Conservation (phyloP, 2,329 filamentous ascomycete species). For the Decorospora gaudefroyi region DNA sequence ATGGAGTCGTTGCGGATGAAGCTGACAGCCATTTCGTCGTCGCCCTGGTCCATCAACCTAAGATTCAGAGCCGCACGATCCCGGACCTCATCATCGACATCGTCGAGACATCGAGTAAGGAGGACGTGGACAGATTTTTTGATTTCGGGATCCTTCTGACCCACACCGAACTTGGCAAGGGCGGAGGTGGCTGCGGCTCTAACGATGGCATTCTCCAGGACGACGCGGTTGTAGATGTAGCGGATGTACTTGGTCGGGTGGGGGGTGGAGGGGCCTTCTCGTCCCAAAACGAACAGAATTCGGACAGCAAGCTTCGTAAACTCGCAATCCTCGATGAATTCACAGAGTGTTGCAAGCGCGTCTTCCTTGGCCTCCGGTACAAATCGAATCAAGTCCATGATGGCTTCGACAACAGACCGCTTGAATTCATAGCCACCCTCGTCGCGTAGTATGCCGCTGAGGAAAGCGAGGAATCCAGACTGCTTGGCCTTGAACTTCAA, state of each 20-base stretch:
- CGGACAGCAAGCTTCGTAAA: slow-evolving; percentile 97
- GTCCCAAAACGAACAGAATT: slow-evolving; percentile 88
- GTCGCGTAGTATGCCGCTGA: slow-evolving; percentile 93
- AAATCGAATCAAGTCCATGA: slow-evolving; percentile 99
- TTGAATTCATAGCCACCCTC: slow-evolving; percentile 99
- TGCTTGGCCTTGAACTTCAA: slow-evolving; percentile 98
- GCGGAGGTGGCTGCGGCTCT: slow-evolving; percentile 94
- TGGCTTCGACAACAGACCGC: slow-evolving; percentile 95
- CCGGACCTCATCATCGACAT: slow-evolving; percentile 95
- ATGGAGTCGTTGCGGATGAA: slow-evolving; percentile 98
- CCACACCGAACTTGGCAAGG: slow-evolving; percentile 94
- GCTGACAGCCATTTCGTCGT: slow-evolving; percentile 77
- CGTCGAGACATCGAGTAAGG: slow-evolving; percentile 89
- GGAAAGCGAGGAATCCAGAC: slow-evolving; percentile 94
- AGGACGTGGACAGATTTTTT: slow-evolving; percentile 94
- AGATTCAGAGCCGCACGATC: slow-evolving; percentile 94
- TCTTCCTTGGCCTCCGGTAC: slow-evolving; percentile 83
- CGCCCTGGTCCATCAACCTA: slow-evolving; percentile 84
- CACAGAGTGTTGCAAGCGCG: slow-evolving; percentile 91
- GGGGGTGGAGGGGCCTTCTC: slow-evolving; percentile 92
- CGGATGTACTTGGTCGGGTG: slow-evolving; percentile 98
- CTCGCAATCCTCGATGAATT: slow-evolving; percentile 99
- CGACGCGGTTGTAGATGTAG: slow-evolving; percentile 98
- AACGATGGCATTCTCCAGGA: slow-evolving; percentile 95
- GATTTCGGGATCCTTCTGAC: slow-evolving; percentile 90